Percentiles rank a stretch among this genome's conserved stretches.
Conservation (phyloP, 164 flowering plant species). For the Aristolochia californica region DNA sequence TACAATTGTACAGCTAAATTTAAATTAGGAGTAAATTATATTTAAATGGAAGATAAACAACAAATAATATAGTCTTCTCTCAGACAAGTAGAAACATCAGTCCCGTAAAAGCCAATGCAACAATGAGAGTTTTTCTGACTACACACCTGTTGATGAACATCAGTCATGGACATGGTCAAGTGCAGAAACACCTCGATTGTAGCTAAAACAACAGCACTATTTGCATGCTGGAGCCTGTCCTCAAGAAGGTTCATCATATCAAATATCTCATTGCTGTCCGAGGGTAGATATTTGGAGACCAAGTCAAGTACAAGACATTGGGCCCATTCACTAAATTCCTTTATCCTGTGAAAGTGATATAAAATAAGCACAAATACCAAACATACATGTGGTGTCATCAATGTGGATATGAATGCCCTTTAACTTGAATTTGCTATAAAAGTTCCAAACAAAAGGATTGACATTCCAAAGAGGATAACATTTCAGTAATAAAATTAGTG, state of each 20-base stretch:
- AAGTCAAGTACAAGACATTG: constrained; percentile 89
- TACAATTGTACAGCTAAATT: too few species aligned
- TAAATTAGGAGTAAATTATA: too few species aligned
- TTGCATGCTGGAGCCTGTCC: constrained; percentile 99
- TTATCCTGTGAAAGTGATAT: constrained; percentile 53
- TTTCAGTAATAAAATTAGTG: too few species aligned
- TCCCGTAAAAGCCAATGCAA: background rate
- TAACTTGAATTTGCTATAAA: too few species aligned
- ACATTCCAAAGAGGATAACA: too few species aligned
- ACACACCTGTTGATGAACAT: constrained; percentile 96
- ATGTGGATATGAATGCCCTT: too few species aligned
- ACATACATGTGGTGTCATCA: too few species aligned
- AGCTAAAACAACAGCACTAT: constrained; percentile 96
- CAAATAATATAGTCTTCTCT: too few species aligned
- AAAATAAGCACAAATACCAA: background rate
- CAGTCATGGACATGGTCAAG: constrained; percentile 90
- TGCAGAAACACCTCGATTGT: constrained; percentile 86
- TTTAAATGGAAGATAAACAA: too few species aligned
- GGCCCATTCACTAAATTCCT: constrained; percentile 96
- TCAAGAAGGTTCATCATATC: constrained; percentile 98
- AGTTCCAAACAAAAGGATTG: too few species aligned
- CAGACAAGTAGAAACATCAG: too few species aligned
- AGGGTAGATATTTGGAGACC: constrained; percentile 78
- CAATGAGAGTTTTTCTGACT: background rate
- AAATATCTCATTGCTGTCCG: constrained; percentile 88